Evolutionary conservation across 225 moss, liverwort and hornwort species (phyloP), one percentile per base, ranked within the genome.

Genomic region (Physcomitrellopsis africana): DNA sequence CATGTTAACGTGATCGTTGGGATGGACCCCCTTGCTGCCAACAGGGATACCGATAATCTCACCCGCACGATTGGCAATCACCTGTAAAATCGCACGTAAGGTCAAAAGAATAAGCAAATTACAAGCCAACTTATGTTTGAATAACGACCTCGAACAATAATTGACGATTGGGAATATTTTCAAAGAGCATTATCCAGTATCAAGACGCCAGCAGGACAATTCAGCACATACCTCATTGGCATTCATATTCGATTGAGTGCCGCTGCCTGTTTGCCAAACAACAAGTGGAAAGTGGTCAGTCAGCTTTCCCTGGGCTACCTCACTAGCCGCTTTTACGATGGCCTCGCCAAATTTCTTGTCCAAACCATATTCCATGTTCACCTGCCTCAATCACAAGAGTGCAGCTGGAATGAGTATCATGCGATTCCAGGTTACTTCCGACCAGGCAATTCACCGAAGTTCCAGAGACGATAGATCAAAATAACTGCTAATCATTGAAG

Each of bases 191-290:
- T 16, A 51, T 48, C 41, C 73, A 76, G 26, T 46, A 41, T 44
- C 41, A 24, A 51, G 63, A 68, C 6, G 17, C 45, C 55, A 74
- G 19, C 22, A 75, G 65, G 56, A 65, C 24, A 69, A n/a, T 20
- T 64, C 23, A 63, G 57, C 43, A 68, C 9, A 63, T 67, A 86
- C 86, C 81, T 86, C 86, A 70, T 85, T 85, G 20, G 85, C 85
- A 68, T 97, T 93, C 97, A 97, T 97, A 67, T 97, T 97, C 32
- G 92, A 93, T 73, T 97, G 97, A 70, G 94, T 97, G 65, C 97
- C 94, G 67, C 97, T 97, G 76, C 97, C 97, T 24, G 93, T 97
- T 87, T 97, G 97, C 94, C 97, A 97, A 22, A 97, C 94, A 54
- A 93, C 94, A 58, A 97, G 86, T 68, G 94, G 97, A 77, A 97